A percentile compares a stretch with the other conserved stretches of the same genome.
Conservation (phyloP, 129 eudicot genomes). For the Artemisia argyi region DNA sequence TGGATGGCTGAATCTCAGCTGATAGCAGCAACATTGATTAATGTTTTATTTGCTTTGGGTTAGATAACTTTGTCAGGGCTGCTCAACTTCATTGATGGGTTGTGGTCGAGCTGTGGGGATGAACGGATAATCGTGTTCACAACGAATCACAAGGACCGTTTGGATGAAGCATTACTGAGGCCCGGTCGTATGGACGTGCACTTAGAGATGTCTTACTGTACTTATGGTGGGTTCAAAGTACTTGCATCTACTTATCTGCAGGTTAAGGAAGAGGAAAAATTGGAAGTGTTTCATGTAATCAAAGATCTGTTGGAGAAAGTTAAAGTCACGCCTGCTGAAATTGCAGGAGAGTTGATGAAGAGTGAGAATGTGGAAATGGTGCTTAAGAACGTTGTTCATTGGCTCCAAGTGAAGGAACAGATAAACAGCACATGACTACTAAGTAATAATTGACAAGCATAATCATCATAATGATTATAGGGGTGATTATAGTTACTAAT, state of each 20-base stretch:
- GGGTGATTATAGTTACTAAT: background rate
- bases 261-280: constrained; percentile 31
- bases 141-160: constrained; percentile 49
- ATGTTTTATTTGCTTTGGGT: constrained; percentile 5
- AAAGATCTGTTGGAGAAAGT: constrained; percentile 33
- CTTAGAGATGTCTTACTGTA: constrained; percentile 57
- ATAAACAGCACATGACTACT: background rate
- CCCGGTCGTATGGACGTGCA: constrained; percentile 68
- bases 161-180: constrained; percentile 52
- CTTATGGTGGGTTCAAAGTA: constrained; percentile 43
- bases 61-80: constrained; percentile 62
- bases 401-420: constrained; percentile 37
- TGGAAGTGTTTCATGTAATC: constrained; percentile 24
- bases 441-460: background rate
- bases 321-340: constrained; percentile 55
- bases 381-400: constrained; percentile 23
- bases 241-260: constrained; percentile 48
- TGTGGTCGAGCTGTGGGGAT: constrained; percentile 66
- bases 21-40: background rate
- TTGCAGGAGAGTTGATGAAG: constrained; percentile 63
- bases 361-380: constrained; percentile 38
- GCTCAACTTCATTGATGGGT: constrained; percentile 56
- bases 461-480: background rate
- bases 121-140: constrained; percentile 57
- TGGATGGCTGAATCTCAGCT: background rate